phyloP scores from a whole-genome alignment of 139 green algal genomes.

The Ettlia oleoabundans region DNA sequence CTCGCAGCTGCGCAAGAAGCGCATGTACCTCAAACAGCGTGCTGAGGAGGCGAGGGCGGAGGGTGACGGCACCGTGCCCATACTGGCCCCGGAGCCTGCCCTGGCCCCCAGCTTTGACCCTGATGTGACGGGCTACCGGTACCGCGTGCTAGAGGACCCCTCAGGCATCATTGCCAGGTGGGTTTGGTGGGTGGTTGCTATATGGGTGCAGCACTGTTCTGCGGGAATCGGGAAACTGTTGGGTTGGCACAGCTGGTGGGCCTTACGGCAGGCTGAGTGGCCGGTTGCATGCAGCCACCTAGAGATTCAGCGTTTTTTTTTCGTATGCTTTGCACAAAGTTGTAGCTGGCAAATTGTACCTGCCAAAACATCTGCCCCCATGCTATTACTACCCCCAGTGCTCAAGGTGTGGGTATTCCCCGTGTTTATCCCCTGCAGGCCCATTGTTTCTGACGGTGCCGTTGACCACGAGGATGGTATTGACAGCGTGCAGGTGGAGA shows the following conservation, averaged over 20 bases:
- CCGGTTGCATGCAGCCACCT: too few relatives aligned
- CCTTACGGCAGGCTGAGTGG: neutral
- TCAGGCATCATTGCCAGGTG: conserved; percentile 55
- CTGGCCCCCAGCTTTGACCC: conserved; percentile 81
- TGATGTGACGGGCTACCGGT: conserved; percentile 67
- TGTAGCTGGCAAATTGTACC: too few relatives aligned
- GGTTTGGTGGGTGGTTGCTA: neutral
- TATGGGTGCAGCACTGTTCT: neutral
- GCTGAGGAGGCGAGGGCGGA: conserved; percentile 54
- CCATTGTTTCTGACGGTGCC: conserved; percentile 62
- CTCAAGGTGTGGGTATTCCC: too few relatives aligned
- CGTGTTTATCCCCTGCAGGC: conserved; percentile 57
- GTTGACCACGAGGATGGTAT: conserved; percentile 82
- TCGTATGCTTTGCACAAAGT: too few relatives aligned
- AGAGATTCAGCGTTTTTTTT: neutral
- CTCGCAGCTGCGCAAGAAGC: conserved; percentile 50
- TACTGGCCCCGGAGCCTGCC: conserved; percentile 71
- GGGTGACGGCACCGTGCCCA: conserved; percentile 49
- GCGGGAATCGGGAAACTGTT: too few relatives aligned
- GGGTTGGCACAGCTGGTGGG: neutral
- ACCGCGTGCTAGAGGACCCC: conserved; percentile 72
- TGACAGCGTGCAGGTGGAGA: conserved; percentile 74
- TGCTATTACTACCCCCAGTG: neutral
- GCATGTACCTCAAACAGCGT: conserved; percentile 47
- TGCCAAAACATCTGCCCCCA: neutral